Conservation (phyloP, 768 basidiomycete genomes). For the Mycena alexandri region DNA sequence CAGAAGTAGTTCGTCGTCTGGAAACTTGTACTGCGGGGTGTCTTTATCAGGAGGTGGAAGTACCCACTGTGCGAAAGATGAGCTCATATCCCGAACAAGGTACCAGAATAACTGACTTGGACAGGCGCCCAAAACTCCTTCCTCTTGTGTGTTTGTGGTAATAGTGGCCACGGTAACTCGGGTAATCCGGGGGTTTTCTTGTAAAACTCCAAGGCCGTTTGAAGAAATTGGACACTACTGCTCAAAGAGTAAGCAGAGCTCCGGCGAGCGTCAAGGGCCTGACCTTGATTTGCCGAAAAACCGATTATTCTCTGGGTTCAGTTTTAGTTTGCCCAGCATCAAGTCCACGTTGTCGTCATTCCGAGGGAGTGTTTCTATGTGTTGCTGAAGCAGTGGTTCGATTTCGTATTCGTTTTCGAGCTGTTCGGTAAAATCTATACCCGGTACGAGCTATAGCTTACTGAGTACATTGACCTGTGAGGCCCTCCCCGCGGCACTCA, state of each 20-base stretch:
- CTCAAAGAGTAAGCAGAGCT: not conserved
- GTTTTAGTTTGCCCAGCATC: constrained; percentile 48
- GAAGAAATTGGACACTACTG: constrained; percentile 64
- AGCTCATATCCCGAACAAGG: no score
- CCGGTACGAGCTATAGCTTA: constrained; percentile 57
- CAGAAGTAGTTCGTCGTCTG: constrained; percentile 64
- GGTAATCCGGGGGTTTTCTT: not conserved
- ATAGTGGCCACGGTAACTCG: constrained; percentile 25
- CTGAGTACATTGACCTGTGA: not conserved
- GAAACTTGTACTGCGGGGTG: constrained; percentile 56
- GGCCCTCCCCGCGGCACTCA: not conserved
- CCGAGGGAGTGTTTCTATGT: constrained; percentile 49
- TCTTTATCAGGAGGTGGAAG: constrained; percentile 34
- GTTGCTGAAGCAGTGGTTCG: constrained; percentile 42
- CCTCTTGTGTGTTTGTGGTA: constrained; percentile 51
- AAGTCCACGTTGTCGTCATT: constrained; percentile 49
- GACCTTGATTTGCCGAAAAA: constrained; percentile 62
- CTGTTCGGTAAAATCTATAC: constrained; percentile 73
- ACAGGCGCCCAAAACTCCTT: constrained; percentile 63
- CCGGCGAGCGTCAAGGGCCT: not conserved
- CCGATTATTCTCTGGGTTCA: constrained; percentile 54
- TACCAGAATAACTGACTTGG: constrained; percentile 47
- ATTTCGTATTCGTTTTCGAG: constrained; percentile 53
- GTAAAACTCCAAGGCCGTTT: constrained; percentile 69
- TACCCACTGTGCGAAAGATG: constrained; percentile 17